phyloP scores from a whole-genome alignment of 1,139 yeast genomes.

The Blastobotrys buckinghamii region DNA sequence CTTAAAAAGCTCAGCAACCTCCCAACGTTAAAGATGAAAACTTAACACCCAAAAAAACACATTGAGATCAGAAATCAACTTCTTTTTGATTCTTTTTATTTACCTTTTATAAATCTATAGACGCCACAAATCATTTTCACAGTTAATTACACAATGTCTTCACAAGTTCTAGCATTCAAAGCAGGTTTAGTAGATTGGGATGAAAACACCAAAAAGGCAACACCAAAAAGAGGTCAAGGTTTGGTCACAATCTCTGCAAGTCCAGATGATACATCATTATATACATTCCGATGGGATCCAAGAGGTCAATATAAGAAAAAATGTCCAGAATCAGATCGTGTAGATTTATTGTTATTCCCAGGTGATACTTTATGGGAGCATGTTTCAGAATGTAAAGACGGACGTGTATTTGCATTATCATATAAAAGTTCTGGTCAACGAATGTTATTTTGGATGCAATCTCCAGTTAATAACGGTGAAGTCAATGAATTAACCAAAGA shows the following conservation, averaged over 20 bases:
- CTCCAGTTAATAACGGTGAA: slow-evolving; percentile 49
- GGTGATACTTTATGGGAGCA: slow-evolving; percentile 88
- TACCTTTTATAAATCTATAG: background rate
- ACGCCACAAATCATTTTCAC: background rate
- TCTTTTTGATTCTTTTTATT: background rate
- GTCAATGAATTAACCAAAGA: slow-evolving; percentile 49
- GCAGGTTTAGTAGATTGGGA: slow-evolving; percentile 83
- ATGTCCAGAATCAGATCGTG: slow-evolving; percentile 37
- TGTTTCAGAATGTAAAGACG: slow-evolving; percentile 67
- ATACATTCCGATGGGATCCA: slow-evolving; percentile 58
- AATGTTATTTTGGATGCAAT: slow-evolving; percentile 89
- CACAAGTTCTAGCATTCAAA: slow-evolving; percentile 49
- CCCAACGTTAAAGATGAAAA: background rate
- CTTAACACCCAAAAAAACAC: no score
- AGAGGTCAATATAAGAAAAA: slow-evolving; percentile 33
- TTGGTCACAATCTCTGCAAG: slow-evolving; percentile 58
- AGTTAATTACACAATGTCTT: background rate
- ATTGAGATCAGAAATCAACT: no score
- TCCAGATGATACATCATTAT: slow-evolving; percentile 50
- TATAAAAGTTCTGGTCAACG: slow-evolving; percentile 81
- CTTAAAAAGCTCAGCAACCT: background rate
- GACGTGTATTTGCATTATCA: slow-evolving; percentile 78
- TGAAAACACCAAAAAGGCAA: slow-evolving; percentile 62
- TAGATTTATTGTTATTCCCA: slow-evolving; percentile 75
- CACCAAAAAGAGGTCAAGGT: slow-evolving; percentile 76